phyloP scores from a whole-genome alignment of 148 eudicot species.

The Vaccinium vitisidaea region DNA sequence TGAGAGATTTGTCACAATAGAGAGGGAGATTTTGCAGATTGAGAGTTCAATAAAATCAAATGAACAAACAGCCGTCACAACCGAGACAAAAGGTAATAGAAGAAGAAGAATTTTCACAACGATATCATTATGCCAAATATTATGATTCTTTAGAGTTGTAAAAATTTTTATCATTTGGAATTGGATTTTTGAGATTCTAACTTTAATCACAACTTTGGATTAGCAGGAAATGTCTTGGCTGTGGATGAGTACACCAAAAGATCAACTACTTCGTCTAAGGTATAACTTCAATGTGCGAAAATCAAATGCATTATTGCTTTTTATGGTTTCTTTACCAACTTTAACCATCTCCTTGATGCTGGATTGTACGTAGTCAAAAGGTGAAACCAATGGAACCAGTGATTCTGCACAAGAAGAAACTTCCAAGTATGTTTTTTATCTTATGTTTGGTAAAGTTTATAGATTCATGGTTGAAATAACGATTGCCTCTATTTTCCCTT shows the following conservation, averaged over 20 bases:
- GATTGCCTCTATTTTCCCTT: background rate
- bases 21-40: slow-evolving; percentile 72
- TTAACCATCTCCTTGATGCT: background rate
- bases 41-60: slow-evolving; percentile 58
- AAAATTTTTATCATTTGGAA: background rate
- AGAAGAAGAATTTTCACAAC: background rate
- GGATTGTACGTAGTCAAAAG: slow-evolving; percentile 27
- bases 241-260: slow-evolving; percentile 31
- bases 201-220: slow-evolving; percentile 12
- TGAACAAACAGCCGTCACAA: slow-evolving; percentile 40
- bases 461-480: background rate
- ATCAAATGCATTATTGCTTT: background rate
- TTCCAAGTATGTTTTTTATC: slow-evolving; percentile 47
- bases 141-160: background rate
- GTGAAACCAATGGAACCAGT: slow-evolving; percentile 30
- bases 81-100: slow-evolving; percentile 41
- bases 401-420: slow-evolving; percentile 57
- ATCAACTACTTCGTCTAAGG: slow-evolving; percentile 45
- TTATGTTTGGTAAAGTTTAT: slow-evolving; percentile 7
- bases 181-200: background rate
- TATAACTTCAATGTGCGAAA: slow-evolving; percentile 1
- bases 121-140: background rate
- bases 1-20: slow-evolving; percentile 69
- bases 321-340: background rate
- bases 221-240: slow-evolving; percentile 31